phyloP scores from a whole-genome alignment of 148 eudicot species.

The Rhododendron ferrugineum region DNA sequence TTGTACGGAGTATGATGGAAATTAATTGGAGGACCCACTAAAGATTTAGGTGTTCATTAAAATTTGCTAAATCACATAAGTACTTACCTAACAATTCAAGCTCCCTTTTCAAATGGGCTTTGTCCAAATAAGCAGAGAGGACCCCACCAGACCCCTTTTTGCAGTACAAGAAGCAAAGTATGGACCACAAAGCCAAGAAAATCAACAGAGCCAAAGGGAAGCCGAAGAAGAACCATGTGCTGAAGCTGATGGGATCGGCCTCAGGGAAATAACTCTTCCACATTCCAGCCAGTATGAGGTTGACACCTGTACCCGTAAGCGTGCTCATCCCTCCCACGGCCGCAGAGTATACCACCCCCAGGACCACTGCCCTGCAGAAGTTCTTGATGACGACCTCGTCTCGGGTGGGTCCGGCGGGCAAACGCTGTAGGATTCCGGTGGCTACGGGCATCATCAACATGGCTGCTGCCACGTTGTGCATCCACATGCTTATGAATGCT shows the following conservation, averaged over 20 bases:
- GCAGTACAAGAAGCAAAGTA: conserved; percentile 61
- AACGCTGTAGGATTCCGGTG: conserved; percentile 77
- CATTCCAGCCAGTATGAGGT: conserved; percentile 93
- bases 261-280: conserved; percentile 91
- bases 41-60: background rate
- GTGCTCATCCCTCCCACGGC: conserved; percentile 88
- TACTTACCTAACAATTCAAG: conserved; percentile 74
- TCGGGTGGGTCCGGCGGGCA: conserved; percentile 38
- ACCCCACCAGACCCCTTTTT: conserved; percentile 31
- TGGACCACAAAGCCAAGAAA: conserved; percentile 68
- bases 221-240: conserved; percentile 68
- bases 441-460: conserved; percentile 99
- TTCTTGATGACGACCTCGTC: conserved; percentile 24
- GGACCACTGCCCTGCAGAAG: conserved; percentile 73
- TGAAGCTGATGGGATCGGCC: conserved; percentile 67
- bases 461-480: conserved; percentile 90
- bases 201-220: conserved; percentile 64
- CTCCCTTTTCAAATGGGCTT: conserved; percentile 59
- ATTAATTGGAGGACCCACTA: background rate
- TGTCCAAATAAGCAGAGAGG: conserved; percentile 58
- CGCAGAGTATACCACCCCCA: conserved; percentile 78
- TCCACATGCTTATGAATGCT: conserved; percentile 93
- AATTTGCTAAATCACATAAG: background rate
- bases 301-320: conserved; percentile 93
- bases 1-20: background rate